Percentiles rank a stretch among this genome's conserved stretches.
phyloP scores from a whole-genome alignment of 2,329 filamentous ascomycete genomes.

The Xylaria sp. region DNA sequence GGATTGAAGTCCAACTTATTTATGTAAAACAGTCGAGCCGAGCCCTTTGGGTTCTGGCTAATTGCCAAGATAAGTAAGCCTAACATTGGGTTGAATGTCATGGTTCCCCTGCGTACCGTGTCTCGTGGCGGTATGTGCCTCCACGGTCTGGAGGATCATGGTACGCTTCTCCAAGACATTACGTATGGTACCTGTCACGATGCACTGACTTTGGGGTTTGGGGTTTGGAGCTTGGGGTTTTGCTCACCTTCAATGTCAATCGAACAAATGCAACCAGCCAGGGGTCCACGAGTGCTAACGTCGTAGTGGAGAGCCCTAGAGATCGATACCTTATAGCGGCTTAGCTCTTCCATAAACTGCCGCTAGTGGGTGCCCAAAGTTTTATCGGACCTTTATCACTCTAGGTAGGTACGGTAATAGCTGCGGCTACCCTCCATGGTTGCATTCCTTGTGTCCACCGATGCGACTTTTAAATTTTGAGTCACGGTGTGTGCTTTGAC shows the following conservation, averaged over 20 bases:
- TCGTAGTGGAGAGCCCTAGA: slow-evolving; percentile 14
- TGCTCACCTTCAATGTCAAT: no score
- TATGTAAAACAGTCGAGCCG: slow-evolving; percentile 17
- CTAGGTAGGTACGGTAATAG: neutral
- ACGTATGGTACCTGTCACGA: slow-evolving; percentile 6
- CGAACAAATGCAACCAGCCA: neutral
- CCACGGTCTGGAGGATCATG: neutral
- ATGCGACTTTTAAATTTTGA: slow-evolving; percentile 31
- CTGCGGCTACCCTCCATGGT: slow-evolving; percentile 10
- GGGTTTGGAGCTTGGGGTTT: neutral
- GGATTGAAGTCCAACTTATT: slow-evolving; percentile 13
- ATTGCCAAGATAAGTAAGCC: slow-evolving; percentile 8
- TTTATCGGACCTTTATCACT: slow-evolving; percentile 29
- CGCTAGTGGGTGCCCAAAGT: slow-evolving; percentile 7
- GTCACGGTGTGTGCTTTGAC: slow-evolving; percentile 18
- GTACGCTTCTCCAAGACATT: neutral
- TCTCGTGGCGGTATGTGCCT: neutral
- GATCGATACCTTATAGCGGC: neutral
- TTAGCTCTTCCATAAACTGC: slow-evolving; percentile 1
- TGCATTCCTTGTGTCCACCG: slow-evolving; percentile 26
- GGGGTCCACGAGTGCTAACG: neutral
- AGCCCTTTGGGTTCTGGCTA: slow-evolving; percentile 16
- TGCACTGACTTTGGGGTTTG: neutral
- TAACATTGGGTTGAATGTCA: neutral
- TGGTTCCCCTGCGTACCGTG: neutral